A percentile compares a stretch with the other conserved stretches of the same genome.
Evolutionary conservation across 169 alveolate species (phyloP).

Genomic region (Plasmodium inui): DNA sequence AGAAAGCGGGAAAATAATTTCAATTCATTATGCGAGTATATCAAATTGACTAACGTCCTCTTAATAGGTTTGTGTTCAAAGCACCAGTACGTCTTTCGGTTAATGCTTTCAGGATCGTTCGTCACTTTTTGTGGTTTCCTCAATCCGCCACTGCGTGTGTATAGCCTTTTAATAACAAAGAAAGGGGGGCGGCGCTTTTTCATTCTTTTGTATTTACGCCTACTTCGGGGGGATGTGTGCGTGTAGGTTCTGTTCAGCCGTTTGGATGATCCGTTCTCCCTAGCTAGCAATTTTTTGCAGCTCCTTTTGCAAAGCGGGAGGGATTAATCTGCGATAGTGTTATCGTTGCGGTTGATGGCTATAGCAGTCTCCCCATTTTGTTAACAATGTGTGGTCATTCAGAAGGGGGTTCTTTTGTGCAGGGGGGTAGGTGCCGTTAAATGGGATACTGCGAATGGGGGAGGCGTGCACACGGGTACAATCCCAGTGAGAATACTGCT

Average conservation of each 20-base stretch:
- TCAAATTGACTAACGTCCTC: constrained; percentile 80
- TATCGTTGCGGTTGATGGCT: background rate
- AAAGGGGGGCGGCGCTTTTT: background rate
- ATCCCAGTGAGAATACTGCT: background rate
- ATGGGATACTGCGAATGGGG: background rate
- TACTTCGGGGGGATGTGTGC: background rate
- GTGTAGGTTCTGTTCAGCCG: background rate
- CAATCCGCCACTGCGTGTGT: constrained; percentile 74
- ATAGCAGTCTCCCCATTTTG: background rate
- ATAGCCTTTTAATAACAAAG: constrained; percentile 43
- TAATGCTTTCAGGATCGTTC: constrained; percentile 84
- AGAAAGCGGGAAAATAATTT: constrained; percentile 43
- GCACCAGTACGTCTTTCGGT: constrained; percentile 84
- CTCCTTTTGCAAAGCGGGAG: background rate
- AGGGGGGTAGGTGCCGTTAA: background rate
- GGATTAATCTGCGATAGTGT: background rate
- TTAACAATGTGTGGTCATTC: background rate
- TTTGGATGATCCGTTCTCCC: background rate
- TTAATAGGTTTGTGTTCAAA: constrained; percentile 81
- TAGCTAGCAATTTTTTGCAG: background rate
- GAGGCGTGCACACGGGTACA: background rate
- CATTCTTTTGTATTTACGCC: constrained; percentile 10
- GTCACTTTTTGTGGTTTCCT: constrained; percentile 78
- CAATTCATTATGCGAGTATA: constrained; percentile 68
- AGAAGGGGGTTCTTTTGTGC: background rate